Evolutionary conservation across 805 yeast genomes (phyloP).

Genomic region (Ogataea angusta): DNA sequence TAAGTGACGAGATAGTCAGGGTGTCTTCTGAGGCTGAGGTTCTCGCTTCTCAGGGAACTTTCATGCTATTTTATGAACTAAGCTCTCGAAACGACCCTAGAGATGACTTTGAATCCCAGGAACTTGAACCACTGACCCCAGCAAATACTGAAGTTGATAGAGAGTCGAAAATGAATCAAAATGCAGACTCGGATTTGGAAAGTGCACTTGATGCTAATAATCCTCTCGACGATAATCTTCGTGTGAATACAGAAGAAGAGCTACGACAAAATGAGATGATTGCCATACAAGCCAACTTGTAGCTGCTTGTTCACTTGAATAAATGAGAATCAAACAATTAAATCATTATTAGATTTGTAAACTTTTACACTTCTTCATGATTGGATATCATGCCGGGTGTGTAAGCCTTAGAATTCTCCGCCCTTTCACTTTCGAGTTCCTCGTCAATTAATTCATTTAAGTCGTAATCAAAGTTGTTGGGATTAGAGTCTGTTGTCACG

Average conservation of each 20-base stretch:
- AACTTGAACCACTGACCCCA: slow-evolving; percentile 7
- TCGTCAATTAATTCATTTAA: slow-evolving; percentile 44
- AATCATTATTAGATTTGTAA: neutral
- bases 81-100: slow-evolving; percentile 26
- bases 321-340: too few species aligned
- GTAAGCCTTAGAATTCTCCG: slow-evolving; percentile 4
- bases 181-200: slow-evolving; percentile 1
- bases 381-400: neutral
- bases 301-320: neutral
- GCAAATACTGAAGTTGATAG: slow-evolving; percentile 3
- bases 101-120: slow-evolving; percentile 13
- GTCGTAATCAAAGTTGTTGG: slow-evolving; percentile 45
- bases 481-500: slow-evolving; percentile 29
- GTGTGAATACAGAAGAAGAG: slow-evolving; percentile 13
- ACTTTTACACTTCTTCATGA: slow-evolving; percentile 1
- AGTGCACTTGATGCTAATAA: neutral
- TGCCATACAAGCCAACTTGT: slow-evolving; percentile 21
- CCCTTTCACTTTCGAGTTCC: slow-evolving; percentile 28
- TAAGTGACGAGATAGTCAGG: slow-evolving; percentile 85
- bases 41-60: slow-evolving; percentile 77
- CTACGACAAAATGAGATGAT: slow-evolving; percentile 20
- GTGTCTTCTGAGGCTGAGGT: slow-evolving; percentile 81
- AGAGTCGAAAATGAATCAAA: neutral
- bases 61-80: slow-evolving; percentile 85
- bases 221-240: neutral